Evolutionary conservation across 768 basidiomycete genomes (phyloP).

Genomic region (Boletus insuetus): DNA sequence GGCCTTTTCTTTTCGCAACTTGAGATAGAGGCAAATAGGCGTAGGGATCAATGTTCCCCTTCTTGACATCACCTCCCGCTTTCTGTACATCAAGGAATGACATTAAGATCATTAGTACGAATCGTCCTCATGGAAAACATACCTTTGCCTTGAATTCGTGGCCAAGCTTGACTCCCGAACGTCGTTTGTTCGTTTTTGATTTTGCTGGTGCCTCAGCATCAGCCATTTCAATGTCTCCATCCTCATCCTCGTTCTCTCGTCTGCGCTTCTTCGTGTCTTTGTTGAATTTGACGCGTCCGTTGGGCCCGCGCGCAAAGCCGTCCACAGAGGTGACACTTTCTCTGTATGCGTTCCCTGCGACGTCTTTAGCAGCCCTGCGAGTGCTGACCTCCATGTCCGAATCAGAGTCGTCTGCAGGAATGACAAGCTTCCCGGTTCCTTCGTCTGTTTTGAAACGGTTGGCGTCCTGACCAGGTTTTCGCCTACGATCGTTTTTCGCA

Average conservation of each 20-base stretch:
- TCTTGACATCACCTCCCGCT: constrained; percentile 93
- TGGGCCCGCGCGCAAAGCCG: constrained; percentile 82
- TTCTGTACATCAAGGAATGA: constrained; percentile 49
- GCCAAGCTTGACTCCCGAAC: constrained; percentile 62
- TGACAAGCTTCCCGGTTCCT: constrained; percentile 76
- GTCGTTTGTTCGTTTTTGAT: constrained; percentile 48
- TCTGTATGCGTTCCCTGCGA: constrained; percentile 75
- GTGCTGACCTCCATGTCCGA: constrained; percentile 42
- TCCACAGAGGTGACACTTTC: constrained; percentile 83
- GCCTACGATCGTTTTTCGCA: constrained; percentile 47
- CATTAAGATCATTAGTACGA: constrained; percentile 4
- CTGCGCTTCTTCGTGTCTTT: constrained; percentile 95
- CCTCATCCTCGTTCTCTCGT: constrained; percentile 60
- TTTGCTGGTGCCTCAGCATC: constrained; percentile 52
- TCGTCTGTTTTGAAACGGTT: constrained; percentile 84
- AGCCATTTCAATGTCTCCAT: constrained; percentile 71
- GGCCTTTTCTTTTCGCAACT: constrained; percentile 64
- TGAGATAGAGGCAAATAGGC: constrained; percentile 86
- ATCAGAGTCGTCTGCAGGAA: constrained; percentile 56
- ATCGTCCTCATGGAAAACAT: constrained; percentile 22
- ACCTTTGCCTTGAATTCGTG: constrained; percentile 97
- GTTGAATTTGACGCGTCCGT: constrained; percentile 90
- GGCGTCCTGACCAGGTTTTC: constrained; percentile 85
- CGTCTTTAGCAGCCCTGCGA: constrained; percentile 46
- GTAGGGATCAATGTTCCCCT: constrained; percentile 84